Conservation (phyloP, 1,284 basidiomycete genomes). For the Leccinum fallax region DNA sequence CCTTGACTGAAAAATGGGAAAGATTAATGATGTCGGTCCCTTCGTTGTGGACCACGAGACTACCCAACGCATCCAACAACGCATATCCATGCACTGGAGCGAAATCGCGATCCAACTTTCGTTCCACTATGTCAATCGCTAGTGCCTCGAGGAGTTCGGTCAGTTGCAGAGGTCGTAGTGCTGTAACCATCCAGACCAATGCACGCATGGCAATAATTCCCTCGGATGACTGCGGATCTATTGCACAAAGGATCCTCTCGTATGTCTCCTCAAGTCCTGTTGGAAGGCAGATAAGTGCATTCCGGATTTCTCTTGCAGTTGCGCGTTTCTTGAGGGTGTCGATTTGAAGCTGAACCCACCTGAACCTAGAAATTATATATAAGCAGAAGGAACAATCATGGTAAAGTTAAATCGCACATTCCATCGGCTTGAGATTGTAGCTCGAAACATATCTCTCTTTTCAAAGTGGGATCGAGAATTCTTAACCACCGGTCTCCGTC, state of each 20-base stretch:
- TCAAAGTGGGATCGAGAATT: background rate
- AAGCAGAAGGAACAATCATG: background rate
- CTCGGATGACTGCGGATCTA: background rate
- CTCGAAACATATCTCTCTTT: background rate
- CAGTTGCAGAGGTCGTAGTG: slow-evolving; percentile 3
- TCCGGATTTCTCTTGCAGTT: slow-evolving; percentile 2
- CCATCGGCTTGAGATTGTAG: slow-evolving; percentile 8
- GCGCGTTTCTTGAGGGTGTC: slow-evolving; percentile 10
- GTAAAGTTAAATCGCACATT: slow-evolving; percentile 3
- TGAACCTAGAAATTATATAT: slow-evolving; percentile 2
- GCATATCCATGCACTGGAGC: slow-evolving; percentile 3
- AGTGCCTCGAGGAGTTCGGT: slow-evolving; percentile 11
- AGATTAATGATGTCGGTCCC: slow-evolving; percentile 7
- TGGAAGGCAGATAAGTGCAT: slow-evolving; percentile 4
- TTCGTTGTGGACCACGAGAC: slow-evolving; percentile 14
- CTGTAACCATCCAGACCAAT: slow-evolving; percentile 8
- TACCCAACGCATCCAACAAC: slow-evolving; percentile 13
- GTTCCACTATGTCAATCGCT: slow-evolving; percentile 6
- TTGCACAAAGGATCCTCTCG: slow-evolving; percentile 6
- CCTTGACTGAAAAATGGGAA: slow-evolving; percentile 24
- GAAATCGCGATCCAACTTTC: background rate
- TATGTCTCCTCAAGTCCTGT: slow-evolving; percentile 9
- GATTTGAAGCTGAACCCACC: slow-evolving; percentile 13
- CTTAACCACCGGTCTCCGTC: slow-evolving; percentile 8
- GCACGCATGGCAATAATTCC: background rate